Percentiles rank a stretch among this genome's conserved stretches.
Conservation (phyloP, 2,329 filamentous ascomycete species). For the Periconia digitata region DNA sequence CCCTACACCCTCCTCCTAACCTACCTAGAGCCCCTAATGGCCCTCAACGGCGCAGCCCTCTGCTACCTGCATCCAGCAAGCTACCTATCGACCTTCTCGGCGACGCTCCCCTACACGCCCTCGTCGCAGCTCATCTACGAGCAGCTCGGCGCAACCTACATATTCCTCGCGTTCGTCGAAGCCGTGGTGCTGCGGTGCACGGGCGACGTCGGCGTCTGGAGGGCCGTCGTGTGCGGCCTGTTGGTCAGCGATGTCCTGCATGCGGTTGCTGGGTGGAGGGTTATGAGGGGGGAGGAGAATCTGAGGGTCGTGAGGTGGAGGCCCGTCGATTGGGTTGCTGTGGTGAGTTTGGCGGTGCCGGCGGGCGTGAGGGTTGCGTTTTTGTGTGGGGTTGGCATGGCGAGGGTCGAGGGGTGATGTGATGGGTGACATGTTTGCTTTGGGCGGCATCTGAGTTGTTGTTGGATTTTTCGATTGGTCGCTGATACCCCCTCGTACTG, state of each 20-base stretch:
- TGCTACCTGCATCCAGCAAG: slow-evolving; percentile 51
- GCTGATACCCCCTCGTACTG: too few species aligned
- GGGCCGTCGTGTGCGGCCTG: slow-evolving; percentile 64
- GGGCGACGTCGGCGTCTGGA: slow-evolving; percentile 69
- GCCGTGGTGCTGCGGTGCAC: slow-evolving; percentile 71
- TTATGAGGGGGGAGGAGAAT: slow-evolving; percentile 31
- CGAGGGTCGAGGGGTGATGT: slow-evolving; percentile 8
- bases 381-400: slow-evolving; percentile 37
- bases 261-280: slow-evolving; percentile 51
- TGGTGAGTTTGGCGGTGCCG: slow-evolving; percentile 36
- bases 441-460: too few species aligned
- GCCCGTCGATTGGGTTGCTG: slow-evolving; percentile 42
- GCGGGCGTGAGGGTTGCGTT: slow-evolving; percentile 39
- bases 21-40: slow-evolving; percentile 63
- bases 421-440: too few species aligned
- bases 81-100: slow-evolving; percentile 66
- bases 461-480: too few species aligned
- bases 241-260: slow-evolving; percentile 75
- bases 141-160: slow-evolving; percentile 75
- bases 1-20: slow-evolving; percentile 76
- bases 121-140: slow-evolving; percentile 61
- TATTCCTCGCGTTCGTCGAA: slow-evolving; percentile 77
- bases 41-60: slow-evolving; percentile 56
- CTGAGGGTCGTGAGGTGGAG: slow-evolving; percentile 34
- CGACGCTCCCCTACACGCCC: slow-evolving; percentile 45